A percentile compares a stretch with the other conserved stretches of the same genome.
Evolutionary conservation across 306 rosid species (phyloP).

Genomic region (Quercus suber): DNA sequence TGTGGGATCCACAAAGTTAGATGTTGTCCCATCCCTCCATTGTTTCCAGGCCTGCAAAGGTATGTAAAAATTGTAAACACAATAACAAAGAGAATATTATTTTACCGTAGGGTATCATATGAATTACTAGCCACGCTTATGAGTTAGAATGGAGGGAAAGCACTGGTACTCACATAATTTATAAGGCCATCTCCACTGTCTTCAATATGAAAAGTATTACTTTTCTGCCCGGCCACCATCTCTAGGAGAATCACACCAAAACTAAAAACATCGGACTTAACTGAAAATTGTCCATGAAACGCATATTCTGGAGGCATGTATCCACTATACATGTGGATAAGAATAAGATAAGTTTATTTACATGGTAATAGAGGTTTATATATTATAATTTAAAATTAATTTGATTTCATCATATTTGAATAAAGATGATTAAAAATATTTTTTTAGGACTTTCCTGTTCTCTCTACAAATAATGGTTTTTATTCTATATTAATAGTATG

Average conservation of each 20-base stretch:
- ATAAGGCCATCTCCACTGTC: background rate
- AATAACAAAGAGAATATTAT: background rate
- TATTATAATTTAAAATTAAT: too few relatives aligned
- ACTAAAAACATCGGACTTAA: slow-evolving; percentile 24
- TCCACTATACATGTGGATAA: slow-evolving; percentile 2
- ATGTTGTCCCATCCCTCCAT: slow-evolving; percentile 1
- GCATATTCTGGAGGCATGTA: slow-evolving; percentile 29
- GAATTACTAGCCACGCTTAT: background rate
- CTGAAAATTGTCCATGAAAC: background rate
- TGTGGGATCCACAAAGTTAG: background rate
- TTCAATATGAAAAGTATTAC: background rate
- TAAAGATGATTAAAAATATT: too few relatives aligned
- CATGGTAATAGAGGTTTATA: too few relatives aligned
- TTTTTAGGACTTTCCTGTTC: too few relatives aligned
- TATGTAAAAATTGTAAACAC: background rate
- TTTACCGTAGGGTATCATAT: background rate
- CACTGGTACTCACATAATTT: background rate
- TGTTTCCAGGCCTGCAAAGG: slow-evolving; percentile 12
- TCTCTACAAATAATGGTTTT: too few relatives aligned
- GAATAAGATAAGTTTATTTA: background rate
- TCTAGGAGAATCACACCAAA: slow-evolving; percentile 18
- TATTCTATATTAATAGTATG: background rate
- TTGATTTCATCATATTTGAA: too few relatives aligned
- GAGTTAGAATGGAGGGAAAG: background rate
- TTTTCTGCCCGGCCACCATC: slow-evolving; percentile 8